Conservation (phyloP, 768 basidiomycete species). For the Serpula lacrymans region DNA sequence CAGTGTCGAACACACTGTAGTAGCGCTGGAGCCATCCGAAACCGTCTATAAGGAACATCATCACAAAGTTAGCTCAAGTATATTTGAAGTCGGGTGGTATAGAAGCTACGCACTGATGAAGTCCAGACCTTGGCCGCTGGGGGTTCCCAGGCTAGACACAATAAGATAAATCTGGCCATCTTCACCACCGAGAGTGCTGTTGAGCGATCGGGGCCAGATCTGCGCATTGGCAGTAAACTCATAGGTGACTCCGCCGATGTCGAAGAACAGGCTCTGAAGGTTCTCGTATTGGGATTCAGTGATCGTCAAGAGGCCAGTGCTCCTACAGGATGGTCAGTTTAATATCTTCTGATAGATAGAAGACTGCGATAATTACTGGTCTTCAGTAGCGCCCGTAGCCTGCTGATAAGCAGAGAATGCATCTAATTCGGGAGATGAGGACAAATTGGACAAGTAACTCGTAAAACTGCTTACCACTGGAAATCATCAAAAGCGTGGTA, state of each 20-base stretch:
- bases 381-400: conserved; percentile 50
- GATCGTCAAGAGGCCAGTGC: conserved; percentile 55
- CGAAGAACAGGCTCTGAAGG: conserved; percentile 51
- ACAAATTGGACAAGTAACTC: conserved; percentile 1
- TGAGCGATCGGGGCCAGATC: conserved; percentile 63
- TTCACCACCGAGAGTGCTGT: conserved; percentile 54
- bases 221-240: conserved; percentile 63
- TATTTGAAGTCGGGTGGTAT: not conserved
- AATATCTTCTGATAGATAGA: not conserved
- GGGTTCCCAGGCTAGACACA: conserved; percentile 47
- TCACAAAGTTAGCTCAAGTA: not conserved
- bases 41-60: conserved; percentile 37
- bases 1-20: conserved; percentile 53
- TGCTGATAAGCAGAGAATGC: conserved; percentile 54
- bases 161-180: conserved; percentile 51
- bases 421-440: conserved; percentile 24
- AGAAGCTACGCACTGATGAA: conserved; percentile 49
- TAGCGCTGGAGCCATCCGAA: conserved; percentile 59
- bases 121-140: conserved; percentile 56
- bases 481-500: conserved; percentile 52
- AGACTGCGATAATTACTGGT: conserved; percentile 35
- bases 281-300: conserved; percentile 44
- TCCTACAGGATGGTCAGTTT: conserved; percentile 21
- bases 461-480: conserved; percentile 28
- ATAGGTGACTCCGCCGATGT: conserved; percentile 47